These are phyloP conservation scores for Anethum foeniculum DNA, from an alignment of 140 eudicot genomes.

Conservation along the genomic window DNA sequence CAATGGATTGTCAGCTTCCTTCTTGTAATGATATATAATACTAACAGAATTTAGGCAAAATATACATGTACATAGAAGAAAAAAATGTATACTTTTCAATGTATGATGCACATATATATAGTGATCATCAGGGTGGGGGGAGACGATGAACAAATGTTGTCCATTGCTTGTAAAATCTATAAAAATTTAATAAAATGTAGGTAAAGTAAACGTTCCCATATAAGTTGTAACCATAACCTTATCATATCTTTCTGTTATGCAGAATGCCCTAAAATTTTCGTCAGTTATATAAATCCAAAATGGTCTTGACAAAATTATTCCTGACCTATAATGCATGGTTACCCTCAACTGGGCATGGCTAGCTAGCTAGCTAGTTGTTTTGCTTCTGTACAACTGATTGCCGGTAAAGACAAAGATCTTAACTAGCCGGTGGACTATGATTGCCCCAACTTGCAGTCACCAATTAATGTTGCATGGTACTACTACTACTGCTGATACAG, in stretches of 20 bases:
- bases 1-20: too few relatives aligned
- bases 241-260: neutral
- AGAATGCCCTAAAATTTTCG: constrained; percentile 2
- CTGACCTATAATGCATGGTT: constrained; percentile 5
- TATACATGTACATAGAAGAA: too few relatives aligned
- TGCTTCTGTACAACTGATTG: constrained; percentile 2
- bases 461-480: neutral
- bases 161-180: constrained; percentile 13
- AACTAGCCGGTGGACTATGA: constrained; percentile 1
- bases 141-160: neutral
- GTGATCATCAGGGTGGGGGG: neutral
- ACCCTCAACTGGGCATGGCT: neutral
- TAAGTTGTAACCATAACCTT: constrained; percentile 8
- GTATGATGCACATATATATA: too few relatives aligned
- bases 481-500: neutral
- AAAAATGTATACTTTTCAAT: too few relatives aligned
- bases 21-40: too few relatives aligned
- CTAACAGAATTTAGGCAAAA: too few relatives aligned
- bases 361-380: neutral
- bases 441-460: neutral
- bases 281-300: constrained; percentile 6
- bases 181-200: too few relatives aligned
- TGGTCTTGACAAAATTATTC: neutral
- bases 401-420: constrained; percentile 2
- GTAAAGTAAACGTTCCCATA: constrained; percentile 14